These are phyloP conservation scores for Wickerhamiella shivajii DNA, from an alignment of 805 yeast species.

Conservation along the genomic window DNA sequence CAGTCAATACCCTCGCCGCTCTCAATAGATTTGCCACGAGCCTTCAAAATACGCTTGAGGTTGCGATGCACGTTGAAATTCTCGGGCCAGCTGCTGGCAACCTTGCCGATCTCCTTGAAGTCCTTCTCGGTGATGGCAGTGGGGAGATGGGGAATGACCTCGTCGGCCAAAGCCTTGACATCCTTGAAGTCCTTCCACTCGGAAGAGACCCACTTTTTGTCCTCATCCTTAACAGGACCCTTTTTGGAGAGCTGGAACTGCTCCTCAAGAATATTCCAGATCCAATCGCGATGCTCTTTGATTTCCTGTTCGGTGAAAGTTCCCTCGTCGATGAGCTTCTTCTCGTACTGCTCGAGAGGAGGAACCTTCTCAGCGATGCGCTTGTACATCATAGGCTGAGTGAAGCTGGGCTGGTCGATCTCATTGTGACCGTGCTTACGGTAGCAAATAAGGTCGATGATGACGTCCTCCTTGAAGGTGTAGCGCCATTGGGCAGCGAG, in stretches of 20 bases:
- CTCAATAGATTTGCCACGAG: conserved; percentile 75
- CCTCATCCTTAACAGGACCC: conserved; percentile 74
- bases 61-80: conserved; percentile 85
- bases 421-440: conserved; percentile 98
- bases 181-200: conserved; percentile 99
- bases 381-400: conserved; percentile 96
- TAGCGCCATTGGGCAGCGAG: conserved; percentile 99
- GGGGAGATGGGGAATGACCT: conserved; percentile 89
- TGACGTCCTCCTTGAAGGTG: conserved; percentile 89
- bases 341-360: conserved; percentile 73
- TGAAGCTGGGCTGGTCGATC: conserved; percentile 97
- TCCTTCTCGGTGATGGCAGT: conserved; percentile 66
- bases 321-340: conserved; percentile 69
- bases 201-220: conserved; percentile 92
- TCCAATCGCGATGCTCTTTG: conserved; percentile 95
- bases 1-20: conserved; percentile 93
- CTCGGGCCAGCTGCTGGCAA: conserved; percentile 71
- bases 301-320: conserved; percentile 81
- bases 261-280: conserved; percentile 87
- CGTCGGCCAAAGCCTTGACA: conserved; percentile 91
- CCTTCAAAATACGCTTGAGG: conserved; percentile 81
- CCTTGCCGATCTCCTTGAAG: conserved; percentile 64
- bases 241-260: conserved; percentile 78
- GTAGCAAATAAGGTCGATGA: conserved; percentile 95
- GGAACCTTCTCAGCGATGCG: conserved; percentile 78